Base-by-base conservation (phyloP, 768 basidiomycete species). In the Exidia glandulosa region DNA sequence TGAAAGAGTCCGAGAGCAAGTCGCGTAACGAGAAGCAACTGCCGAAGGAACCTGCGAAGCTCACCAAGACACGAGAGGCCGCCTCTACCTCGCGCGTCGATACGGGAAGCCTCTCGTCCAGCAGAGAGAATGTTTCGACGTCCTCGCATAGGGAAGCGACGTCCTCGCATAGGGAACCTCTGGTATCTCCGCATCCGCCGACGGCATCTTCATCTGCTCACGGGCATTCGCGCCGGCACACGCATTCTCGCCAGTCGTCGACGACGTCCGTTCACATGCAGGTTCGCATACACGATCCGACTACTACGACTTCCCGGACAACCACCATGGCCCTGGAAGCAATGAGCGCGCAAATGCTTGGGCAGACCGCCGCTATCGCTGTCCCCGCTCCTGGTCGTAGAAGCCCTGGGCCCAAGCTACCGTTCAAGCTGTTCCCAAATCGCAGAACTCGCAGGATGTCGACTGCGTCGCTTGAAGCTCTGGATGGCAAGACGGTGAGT, bases 401-500 rank as follows among this genome's bases (percentile, higher is more conserved):
- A 59, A 75, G 75, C 60, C 66, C 74, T 10, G 73, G 72, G 23
- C 70, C 78, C 32, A 80, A 77, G 58, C 75, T 82, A 25, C 81
- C 86, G 0, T 86, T 88, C 70, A 81, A 82, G 48, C 78, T 87
- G 65, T 63, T 88, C 63, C 76, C 75, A 37, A 84, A 80, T 66
- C 77, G 81, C 65, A 14, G 50, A 12, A 77, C 84, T 68, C 81
- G 84, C 32, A 84, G 85, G 6, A 75, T 90, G 45, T 90, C 89
- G 16, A 78, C 81, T 36, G 84, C 83, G 33, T 91, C 89, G 45
- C 75, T 87, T 32, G 89, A 91, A 68, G 89, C 87, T 29, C 79
- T 83, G 64, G 83, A 90, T 66, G 89, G 89, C 36, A 88, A 87
- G 59, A 85, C 86, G 56, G 89, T 90, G 70, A 71, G 86, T 67